A percentile compares a stretch with the other conserved stretches of the same genome.
These are phyloP conservation scores for Pythium chondricola DNA, from an alignment of 352 stramenopile genomes.

Conservation along the genomic window DNA sequence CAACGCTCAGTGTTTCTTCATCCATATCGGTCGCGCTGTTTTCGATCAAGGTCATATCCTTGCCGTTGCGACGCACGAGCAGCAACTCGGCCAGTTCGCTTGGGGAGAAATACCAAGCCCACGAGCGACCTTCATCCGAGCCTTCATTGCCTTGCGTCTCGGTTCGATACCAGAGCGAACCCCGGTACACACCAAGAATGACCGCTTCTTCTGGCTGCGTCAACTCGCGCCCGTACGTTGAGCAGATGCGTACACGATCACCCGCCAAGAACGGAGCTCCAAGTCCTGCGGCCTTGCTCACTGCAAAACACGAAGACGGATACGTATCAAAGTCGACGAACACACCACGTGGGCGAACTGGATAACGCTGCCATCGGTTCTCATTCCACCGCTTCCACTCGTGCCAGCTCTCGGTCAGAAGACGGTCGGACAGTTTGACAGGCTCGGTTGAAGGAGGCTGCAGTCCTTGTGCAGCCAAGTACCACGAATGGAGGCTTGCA, in stretches of 20 bases:
- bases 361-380: conserved; percentile 77
- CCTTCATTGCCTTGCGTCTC: conserved; percentile 96
- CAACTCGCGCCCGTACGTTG: conserved; percentile 91
- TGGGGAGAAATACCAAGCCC: conserved; percentile 95
- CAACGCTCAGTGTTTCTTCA: conserved; percentile 19
- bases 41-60: conserved; percentile 84
- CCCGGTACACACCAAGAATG: conserved; percentile 91
- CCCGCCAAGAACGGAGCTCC: conserved; percentile 87
- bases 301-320: conserved; percentile 78
- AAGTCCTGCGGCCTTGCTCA: conserved; percentile 88
- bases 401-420: conserved; percentile 69
- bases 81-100: conserved; percentile 86
- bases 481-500: conserved; percentile 83
- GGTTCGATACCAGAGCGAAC: conserved; percentile 92
- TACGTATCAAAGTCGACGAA: conserved; percentile 93
- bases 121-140: conserved; percentile 87
- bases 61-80: conserved; percentile 69
- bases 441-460: neutral
- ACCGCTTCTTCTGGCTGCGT: conserved; percentile 96
- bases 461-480: conserved; percentile 38
- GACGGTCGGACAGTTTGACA: conserved; percentile 42
- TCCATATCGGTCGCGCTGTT: conserved; percentile 66
- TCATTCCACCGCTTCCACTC: conserved; percentile 84
- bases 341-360: conserved; percentile 80
- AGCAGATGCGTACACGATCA: conserved; percentile 91